A percentile compares a stretch with the other conserved stretches of the same genome.
Conservation (phyloP, 2,329 filamentous ascomycete species). For the Xylaria sp. region DNA sequence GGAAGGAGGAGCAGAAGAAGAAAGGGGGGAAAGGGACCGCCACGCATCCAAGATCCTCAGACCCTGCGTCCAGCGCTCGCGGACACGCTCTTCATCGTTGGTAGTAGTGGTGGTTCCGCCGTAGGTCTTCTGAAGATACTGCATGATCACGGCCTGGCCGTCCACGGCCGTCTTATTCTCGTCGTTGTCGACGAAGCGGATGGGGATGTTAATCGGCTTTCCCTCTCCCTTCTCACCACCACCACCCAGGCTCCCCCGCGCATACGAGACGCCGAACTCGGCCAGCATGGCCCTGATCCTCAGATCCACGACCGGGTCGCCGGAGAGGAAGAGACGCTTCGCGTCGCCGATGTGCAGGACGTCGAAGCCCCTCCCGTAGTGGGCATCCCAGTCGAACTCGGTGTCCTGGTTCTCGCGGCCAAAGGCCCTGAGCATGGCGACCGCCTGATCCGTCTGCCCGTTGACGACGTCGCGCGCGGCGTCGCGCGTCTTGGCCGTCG, state of each 20-base stretch:
- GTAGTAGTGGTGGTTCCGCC: conserved; percentile 45
- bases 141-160: conserved; percentile 64
- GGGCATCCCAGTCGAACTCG: conserved; percentile 76
- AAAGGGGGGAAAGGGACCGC: conserved; percentile 35
- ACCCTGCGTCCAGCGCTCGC: conserved; percentile 57
- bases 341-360: conserved; percentile 72
- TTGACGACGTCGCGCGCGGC: conserved; percentile 73
- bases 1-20: background rate
- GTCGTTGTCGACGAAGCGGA: conserved; percentile 68
- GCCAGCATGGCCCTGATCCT: conserved; percentile 62
- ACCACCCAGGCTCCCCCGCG: conserved; percentile 50
- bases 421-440: conserved; percentile 80
- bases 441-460: conserved; percentile 72
- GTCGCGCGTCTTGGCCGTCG: conserved; percentile 71
- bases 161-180: conserved; percentile 56
- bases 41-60: conserved; percentile 53
- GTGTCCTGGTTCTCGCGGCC: conserved; percentile 81
- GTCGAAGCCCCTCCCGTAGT: conserved; percentile 86
- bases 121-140: conserved; percentile 69
- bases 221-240: background rate
- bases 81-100: conserved; percentile 22
- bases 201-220: conserved; percentile 44
- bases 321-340: conserved; percentile 62
- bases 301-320: conserved; percentile 59
- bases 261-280: conserved; percentile 59